Base-by-base conservation (phyloP, 2,329 filamentous ascomycete genomes). In the Dothistroma pini region DNA sequence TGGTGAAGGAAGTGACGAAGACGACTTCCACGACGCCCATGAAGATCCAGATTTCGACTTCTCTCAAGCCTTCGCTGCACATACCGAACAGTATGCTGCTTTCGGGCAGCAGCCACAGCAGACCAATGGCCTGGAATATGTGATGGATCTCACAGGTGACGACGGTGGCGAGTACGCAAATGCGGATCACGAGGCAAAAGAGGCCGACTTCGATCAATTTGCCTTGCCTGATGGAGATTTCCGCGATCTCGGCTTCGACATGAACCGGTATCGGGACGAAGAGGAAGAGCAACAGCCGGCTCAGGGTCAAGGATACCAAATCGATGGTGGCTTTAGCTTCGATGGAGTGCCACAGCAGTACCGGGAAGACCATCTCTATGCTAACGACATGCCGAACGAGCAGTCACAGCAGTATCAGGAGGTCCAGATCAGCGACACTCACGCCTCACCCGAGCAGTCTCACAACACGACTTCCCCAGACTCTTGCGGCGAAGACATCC, bases 11-110 rank as follows among this genome's bases (percentile, higher is more conserved):
- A 52, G 47, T 7, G 32, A 21, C 38, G 63, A 67, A 9, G 63
- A 66, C 11, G 62, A 61, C 11, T 68, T 68, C 53, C 58, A 65
- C 16, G 66, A 68, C 52, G 68, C 64, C 12, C 51, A 59, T n/a
- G 41, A 44, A n/a, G 41, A 44, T n/a, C 16, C 16, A n/a, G 16
- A 44, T 44, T 19, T n/a, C n/a, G 41, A 44, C 16, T 19, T 44
- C 5, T 9, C 41, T 4, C 41, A 44, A 2, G n/a, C 16, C 41
- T 44, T n/a, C 41, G n/a, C 14, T n/a, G 41, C 41, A 19, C 14
- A 19, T 14, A 19, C 41, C 41, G 5, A 19, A 4, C 41, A 19
- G 16, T 12, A 54, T 12, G 31, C 31, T 21, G 51, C 22, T 10
- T n/a, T n/a, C 19, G n/a, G 44, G 53, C 22, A 47, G 31, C n/a